Conservation (phyloP, 768 basidiomycete species). For the Boletus edulis region DNA sequence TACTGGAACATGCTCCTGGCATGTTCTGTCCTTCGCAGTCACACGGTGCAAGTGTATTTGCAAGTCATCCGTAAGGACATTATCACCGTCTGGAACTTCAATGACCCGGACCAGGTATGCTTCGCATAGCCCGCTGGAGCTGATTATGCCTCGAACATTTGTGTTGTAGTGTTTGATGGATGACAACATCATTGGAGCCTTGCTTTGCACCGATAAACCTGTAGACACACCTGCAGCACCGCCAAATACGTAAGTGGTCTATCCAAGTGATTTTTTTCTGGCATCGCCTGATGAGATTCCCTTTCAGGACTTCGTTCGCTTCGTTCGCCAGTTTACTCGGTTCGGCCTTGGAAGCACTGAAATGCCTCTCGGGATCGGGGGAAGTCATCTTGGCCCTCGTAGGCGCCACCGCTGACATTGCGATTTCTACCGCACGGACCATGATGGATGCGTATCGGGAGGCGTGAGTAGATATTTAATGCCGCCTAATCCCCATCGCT, state of each 20-base stretch:
- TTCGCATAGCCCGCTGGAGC: neutral
- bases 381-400: neutral
- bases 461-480: conserved; percentile 1
- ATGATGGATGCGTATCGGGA: conserved; percentile 3
- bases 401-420: neutral
- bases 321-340: neutral
- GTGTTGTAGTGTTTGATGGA: conserved; percentile 7
- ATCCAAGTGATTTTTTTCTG: neutral
- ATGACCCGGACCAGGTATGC: conserved; percentile 7
- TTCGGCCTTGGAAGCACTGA: neutral
- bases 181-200: neutral
- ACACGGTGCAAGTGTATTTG: conserved; percentile 9
- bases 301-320: neutral
- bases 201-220: conserved; percentile 3
- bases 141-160: neutral
- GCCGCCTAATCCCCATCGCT: neutral
- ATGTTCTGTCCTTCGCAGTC: conserved; percentile 2
- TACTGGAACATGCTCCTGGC: conserved; percentile 10
- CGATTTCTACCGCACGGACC: neutral
- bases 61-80: conserved; percentile 10
- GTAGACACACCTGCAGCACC: neutral
- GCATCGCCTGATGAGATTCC: neutral
- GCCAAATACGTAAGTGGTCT: neutral
- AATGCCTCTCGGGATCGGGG: neutral
- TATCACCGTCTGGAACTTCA: conserved; percentile 11